phyloP scores from a whole-genome alignment of 306 rosid species.

The Quercus glauca region DNA sequence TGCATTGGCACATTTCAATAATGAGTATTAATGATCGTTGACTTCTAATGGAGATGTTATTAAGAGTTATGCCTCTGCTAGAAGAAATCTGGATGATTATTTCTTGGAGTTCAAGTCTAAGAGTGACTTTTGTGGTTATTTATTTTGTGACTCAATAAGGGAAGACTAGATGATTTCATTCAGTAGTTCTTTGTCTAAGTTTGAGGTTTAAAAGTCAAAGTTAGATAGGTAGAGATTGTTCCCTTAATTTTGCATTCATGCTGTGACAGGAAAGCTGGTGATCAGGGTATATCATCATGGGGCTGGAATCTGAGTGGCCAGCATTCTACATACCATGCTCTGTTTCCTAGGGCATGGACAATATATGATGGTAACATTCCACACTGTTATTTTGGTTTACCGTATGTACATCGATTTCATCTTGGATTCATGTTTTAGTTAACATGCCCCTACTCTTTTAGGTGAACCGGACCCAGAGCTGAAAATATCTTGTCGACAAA shows the following conservation, averaged over 20 bases:
- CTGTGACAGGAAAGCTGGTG: conserved; percentile 60
- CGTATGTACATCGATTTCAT: not conserved
- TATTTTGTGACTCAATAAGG: not conserved
- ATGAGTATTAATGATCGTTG: not conserved
- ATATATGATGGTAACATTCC: conserved; percentile 79
- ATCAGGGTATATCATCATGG: conserved; percentile 95
- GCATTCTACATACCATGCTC: conserved; percentile 97
- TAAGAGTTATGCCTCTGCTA: not conserved
- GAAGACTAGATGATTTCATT: not conserved
- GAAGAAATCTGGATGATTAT: not conserved
- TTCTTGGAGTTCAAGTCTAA: not conserved
- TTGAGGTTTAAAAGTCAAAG: not conserved
- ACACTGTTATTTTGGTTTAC: conserved; percentile 16
- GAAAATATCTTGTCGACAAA: conserved; percentile 92
- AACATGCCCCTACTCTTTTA: conserved; percentile 24
- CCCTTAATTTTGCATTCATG: conserved; percentile 16
- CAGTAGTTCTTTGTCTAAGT: not conserved
- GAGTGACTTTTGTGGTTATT: not conserved
- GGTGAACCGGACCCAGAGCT: conserved; percentile 99
- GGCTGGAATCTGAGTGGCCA: conserved; percentile 97
- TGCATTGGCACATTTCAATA: not conserved
- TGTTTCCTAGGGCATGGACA: conserved; percentile 99
- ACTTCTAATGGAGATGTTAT: not conserved
- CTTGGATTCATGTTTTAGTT: conserved; percentile 16
- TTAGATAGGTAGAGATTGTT: conserved; percentile 14